Percentiles rank a stretch among this genome's conserved stretches.
These are phyloP conservation scores for Macadamia tetraphylla DNA, from an alignment of 164 flowering plant species.

Conservation along the genomic window DNA sequence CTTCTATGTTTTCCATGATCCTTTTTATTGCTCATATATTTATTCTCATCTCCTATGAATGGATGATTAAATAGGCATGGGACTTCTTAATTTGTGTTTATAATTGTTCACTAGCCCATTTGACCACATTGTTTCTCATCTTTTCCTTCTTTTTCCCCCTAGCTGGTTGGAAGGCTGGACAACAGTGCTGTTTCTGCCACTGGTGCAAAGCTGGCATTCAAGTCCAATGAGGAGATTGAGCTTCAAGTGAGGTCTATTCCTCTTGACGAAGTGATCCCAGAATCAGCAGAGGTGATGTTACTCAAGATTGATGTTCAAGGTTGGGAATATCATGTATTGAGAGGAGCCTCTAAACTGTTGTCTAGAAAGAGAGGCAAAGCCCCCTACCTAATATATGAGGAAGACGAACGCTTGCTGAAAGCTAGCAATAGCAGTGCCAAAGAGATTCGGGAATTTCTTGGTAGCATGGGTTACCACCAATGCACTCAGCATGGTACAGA, in stretches of 20 bases:
- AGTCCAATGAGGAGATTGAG: slow-evolving; percentile 84
- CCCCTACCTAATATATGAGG: slow-evolving; percentile 88
- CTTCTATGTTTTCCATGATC: no score
- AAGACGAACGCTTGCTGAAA: slow-evolving; percentile 79
- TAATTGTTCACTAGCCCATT: background rate
- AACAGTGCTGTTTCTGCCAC: slow-evolving; percentile 91
- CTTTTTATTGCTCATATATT: background rate
- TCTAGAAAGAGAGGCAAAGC: slow-evolving; percentile 76
- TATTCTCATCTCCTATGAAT: background rate
- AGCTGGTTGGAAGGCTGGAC: slow-evolving; percentile 96
- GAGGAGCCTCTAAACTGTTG: slow-evolving; percentile 71
- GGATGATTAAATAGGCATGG: background rate
- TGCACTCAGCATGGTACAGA: slow-evolving; percentile 87
- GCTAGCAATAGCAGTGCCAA: slow-evolving; percentile 89
- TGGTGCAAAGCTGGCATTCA: slow-evolving; percentile 94
- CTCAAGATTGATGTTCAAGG: slow-evolving; percentile 98
- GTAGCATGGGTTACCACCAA: slow-evolving; percentile 60
- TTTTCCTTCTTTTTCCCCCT: slow-evolving; percentile 11
- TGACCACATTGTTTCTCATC: background rate
- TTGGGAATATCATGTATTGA: slow-evolving; percentile 93
- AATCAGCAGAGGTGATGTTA: slow-evolving; percentile 57
- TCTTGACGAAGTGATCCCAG: slow-evolving; percentile 76
- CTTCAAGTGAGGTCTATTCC: slow-evolving; percentile 77
- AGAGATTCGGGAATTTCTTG: slow-evolving; percentile 74
- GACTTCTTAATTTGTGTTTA: background rate